Evolutionary conservation across 1,284 basidiomycete species (phyloP).

Genomic region (Microbotryum intermedium): DNA sequence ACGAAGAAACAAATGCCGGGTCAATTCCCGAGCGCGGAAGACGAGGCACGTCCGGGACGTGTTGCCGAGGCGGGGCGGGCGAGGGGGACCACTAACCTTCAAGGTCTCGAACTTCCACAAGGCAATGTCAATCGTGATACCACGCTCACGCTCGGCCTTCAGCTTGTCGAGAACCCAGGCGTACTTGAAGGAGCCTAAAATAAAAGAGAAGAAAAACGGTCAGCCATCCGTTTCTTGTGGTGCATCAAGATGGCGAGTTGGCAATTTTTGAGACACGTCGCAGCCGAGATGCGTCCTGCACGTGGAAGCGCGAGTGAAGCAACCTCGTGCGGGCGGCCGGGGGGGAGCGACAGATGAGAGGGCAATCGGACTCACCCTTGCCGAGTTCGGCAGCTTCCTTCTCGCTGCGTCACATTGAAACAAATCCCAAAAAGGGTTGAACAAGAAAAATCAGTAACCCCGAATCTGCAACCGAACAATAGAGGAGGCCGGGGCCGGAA

Average conservation of each 20-base stretch:
- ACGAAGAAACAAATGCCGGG: slow-evolving; percentile 23
- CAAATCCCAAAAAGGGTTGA: neutral
- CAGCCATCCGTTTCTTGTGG: neutral
- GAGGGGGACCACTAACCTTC: slow-evolving; percentile 47
- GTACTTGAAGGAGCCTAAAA: slow-evolving; percentile 43
- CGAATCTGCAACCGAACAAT: neutral
- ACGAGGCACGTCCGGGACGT: neutral
- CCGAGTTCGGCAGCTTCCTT: slow-evolving; percentile 99
- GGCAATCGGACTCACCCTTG: slow-evolving; percentile 70
- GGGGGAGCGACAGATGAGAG: no score
- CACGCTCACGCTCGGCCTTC: slow-evolving; percentile 99
- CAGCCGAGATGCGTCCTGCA: no score
- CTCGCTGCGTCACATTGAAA: slow-evolving; percentile 48
- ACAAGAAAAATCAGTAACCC: neutral
- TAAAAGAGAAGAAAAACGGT: neutral
- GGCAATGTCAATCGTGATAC: slow-evolving; percentile 99
- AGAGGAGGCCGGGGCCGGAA: neutral
- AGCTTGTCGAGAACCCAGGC: slow-evolving; percentile 99
- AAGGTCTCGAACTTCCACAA: slow-evolving; percentile 99
- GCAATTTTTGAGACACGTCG: no score
- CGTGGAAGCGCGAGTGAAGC: neutral
- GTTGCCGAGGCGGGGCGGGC: neutral
- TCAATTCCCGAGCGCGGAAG: slow-evolving; percentile 66
- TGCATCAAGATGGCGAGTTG: no score
- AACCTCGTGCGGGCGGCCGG: neutral